phyloP scores from a whole-genome alignment of 495 filamentous ascomycete genomes.

The Letharia columbiana region DNA sequence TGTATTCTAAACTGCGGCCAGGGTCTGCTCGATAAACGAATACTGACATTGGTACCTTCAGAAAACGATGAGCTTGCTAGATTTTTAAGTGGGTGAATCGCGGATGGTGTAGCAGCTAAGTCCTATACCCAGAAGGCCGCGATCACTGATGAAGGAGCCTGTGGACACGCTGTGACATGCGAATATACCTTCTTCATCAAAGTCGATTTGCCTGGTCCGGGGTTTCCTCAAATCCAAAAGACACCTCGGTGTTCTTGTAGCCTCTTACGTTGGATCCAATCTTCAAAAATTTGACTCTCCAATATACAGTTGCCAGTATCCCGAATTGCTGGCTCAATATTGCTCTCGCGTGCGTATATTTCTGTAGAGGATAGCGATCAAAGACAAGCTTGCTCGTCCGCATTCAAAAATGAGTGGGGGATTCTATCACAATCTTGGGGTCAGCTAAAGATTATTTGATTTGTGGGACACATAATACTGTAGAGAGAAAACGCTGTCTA shows the following conservation, averaged over 20 bases:
- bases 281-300: conserved; percentile 26
- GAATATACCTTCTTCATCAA: conserved; percentile 26
- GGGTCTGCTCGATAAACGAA: not conserved
- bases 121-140: conserved; percentile 39
- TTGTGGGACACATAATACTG: not conserved
- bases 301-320: conserved; percentile 32
- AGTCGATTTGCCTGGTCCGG: conserved; percentile 40
- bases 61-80: conserved; percentile 23
- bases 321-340: not conserved
- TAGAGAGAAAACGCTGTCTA: not conserved
- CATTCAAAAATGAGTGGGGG: not conserved
- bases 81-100: conserved; percentile 32
- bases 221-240: conserved; percentile 41
- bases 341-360: not conserved
- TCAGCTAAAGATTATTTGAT: not conserved
- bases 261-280: conserved; percentile 28
- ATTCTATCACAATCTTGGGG: not conserved
- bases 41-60: conserved; percentile 14
- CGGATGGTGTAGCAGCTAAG: conserved; percentile 30
- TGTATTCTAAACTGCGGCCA: not conserved
- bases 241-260: conserved; percentile 30
- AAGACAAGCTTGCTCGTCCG: not conserved
- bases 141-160: not conserved
- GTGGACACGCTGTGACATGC: conserved; percentile 10
- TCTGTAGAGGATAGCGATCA: not conserved